Conservation (phyloP, 1,139 yeast species). For the Torulaspora globosa region DNA sequence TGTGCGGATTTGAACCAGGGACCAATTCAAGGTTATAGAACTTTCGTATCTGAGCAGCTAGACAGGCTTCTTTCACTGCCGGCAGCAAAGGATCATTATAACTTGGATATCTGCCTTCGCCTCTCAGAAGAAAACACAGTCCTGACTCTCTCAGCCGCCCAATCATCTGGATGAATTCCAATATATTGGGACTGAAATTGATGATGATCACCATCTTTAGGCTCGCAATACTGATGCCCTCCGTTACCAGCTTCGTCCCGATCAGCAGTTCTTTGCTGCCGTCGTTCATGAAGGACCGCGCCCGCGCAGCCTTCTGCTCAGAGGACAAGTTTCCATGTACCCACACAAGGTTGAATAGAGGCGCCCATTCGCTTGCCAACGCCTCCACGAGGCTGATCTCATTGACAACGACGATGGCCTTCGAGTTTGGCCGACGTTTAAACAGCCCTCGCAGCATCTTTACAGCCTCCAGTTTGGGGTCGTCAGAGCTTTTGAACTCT, state of each 20-base stretch:
- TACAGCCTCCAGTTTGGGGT: not conserved
- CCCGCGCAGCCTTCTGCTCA: not conserved
- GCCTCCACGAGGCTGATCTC: not conserved
- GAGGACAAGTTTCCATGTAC: not conserved
- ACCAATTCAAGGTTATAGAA: too few species aligned
- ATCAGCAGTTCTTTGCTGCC: not conserved
- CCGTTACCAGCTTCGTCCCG: constrained; percentile 1
- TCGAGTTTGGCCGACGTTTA: not conserved
- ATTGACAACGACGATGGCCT: not conserved
- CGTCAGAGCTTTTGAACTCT: not conserved
- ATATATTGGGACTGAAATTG: not conserved
- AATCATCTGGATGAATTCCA: not conserved
- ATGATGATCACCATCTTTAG: not conserved
- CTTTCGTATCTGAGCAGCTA: too few species aligned
- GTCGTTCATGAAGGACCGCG: not conserved
- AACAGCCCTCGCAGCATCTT: not conserved
- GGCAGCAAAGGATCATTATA: too few species aligned
- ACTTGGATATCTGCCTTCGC: too few species aligned
- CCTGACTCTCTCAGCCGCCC: not conserved
- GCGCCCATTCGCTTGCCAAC: not conserved
- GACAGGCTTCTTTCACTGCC: too few species aligned
- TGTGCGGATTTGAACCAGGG: too few species aligned
- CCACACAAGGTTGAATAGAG: not conserved
- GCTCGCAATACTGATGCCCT: not conserved
- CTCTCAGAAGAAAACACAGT: too few species aligned